Percentiles rank a stretch among this genome's conserved stretches.
phyloP scores from a whole-genome alignment of 768 basidiomycete genomes.

The Suillus bovinus region DNA sequence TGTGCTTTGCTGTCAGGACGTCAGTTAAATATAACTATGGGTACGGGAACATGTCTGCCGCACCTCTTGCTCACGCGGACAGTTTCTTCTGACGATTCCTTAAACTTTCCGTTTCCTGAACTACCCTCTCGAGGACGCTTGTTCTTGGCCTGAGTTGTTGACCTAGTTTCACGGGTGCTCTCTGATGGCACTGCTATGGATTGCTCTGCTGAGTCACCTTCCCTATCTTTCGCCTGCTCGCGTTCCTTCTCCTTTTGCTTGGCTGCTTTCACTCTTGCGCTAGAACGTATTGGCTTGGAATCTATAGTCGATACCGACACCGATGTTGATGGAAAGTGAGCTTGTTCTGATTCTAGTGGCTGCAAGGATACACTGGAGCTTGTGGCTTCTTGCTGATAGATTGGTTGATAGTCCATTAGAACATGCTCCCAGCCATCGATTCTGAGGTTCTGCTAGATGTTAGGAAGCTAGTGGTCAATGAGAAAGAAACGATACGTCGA shows the following conservation, averaged over 20 bases:
- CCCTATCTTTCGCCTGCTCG: conserved; percentile 54
- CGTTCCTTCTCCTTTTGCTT: conserved; percentile 65
- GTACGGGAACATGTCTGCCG: conserved; percentile 28
- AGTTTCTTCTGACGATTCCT: conserved; percentile 55
- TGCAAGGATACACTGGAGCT: conserved; percentile 56
- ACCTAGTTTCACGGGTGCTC: conserved; percentile 44
- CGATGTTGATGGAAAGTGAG: conserved; percentile 36
- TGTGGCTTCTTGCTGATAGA: conserved; percentile 70
- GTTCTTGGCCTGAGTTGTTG: conserved; percentile 38
- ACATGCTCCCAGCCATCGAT: conserved; percentile 87
- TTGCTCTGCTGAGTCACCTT: conserved; percentile 48
- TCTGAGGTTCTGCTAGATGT: conserved; percentile 22
- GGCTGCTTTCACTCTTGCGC: conserved; percentile 74
- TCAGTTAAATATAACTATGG: conserved; percentile 23
- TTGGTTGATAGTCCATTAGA: conserved; percentile 90
- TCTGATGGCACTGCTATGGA: conserved; percentile 39
- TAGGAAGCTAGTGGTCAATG: conserved; percentile 25
- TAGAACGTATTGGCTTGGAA: conserved; percentile 65
- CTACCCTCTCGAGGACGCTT: conserved; percentile 53
- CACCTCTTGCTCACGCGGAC: conserved; percentile 63
- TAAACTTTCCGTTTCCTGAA: conserved; percentile 62
- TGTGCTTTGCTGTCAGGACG: conserved; percentile 51
- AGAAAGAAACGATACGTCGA: conserved; percentile 22
- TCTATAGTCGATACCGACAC: conserved; percentile 42
- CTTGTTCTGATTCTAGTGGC: conserved; percentile 42